Evolutionary conservation across 768 basidiomycete species (phyloP), one percentile per base, ranked within the genome.

Genomic region (Nevesoporus exiguus): DNA sequence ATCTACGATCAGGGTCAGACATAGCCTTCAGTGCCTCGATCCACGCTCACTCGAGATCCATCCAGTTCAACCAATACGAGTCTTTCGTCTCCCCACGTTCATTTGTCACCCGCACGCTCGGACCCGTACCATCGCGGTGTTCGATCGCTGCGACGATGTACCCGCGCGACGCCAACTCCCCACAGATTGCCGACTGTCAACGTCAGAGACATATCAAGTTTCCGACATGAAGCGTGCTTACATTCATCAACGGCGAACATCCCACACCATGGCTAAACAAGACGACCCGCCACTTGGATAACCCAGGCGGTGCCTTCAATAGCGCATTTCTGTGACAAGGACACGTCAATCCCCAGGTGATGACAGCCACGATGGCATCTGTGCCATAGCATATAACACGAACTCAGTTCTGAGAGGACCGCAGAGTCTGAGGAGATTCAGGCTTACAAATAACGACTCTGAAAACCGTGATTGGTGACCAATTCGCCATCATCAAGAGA

Each of bases 261-360:
- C 74, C 74, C 7, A 74, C 69, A 13, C 78, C 77, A 54, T 80
- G 77, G 19, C 74, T 75, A 66, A 78, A 80, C 55, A 80, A 60
- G 56, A 79, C 62, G 8, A 80, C 63, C 0, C 75, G 74, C 69
- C 70, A 74, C 49, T 67, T 64, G 25, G 21, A 17, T 14, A 46
- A 48, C 9, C 27, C 21, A 0, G 65, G 60, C 0, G 66, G 66
- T 13, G 9, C 40, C 5, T 52, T 58, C 47, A 71, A 51, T 7
- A 62, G 59, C 0, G 69, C 69, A 27, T 72, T 59, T 33, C 60
- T 56, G n/a, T 62, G 17, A 9, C 63, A 65, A 3, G 71, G 69
- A 51, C 72, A 69, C 17, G 70, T 71, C 7, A 62, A 72, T 10
- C 70, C 69, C 55, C 61, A 65, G 25, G 66, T 63, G 19, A 67